Conservation (phyloP, 2,329 filamentous ascomycete species). For the Capronia americana region DNA sequence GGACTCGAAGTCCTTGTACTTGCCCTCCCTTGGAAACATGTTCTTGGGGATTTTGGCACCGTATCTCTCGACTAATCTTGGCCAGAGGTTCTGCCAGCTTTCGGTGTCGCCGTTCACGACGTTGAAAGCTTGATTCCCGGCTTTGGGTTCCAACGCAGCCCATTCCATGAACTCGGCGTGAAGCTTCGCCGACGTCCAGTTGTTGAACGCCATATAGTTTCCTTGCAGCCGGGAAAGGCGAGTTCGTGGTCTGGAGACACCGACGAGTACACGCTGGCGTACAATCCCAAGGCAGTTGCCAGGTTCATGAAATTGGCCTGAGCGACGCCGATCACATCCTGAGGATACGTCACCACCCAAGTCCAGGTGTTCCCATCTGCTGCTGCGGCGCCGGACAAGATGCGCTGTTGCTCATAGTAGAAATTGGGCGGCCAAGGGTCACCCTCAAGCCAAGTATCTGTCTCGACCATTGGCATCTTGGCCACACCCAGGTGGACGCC, state of each 20-base stretch:
- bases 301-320: conserved; percentile 53
- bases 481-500: not conserved
- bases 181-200: not conserved
- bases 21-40: not conserved
- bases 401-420: not conserved
- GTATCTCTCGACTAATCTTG: not conserved
- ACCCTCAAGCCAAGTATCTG: not conserved
- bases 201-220: not conserved
- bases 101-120: not conserved
- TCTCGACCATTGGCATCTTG: not conserved
- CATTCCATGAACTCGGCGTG: not conserved
- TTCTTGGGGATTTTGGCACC: not conserved
- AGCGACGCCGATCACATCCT: conserved; percentile 55
- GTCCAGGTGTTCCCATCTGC: not conserved
- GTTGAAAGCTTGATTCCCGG: not conserved
- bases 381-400: not conserved
- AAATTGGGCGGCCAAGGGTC: not conserved
- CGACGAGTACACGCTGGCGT: conserved; percentile 40
- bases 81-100: not conserved
- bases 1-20: not conserved
- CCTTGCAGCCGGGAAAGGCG: not conserved
- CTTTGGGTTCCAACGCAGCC: not conserved
- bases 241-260: conserved; percentile 5
- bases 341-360: conserved; percentile 47
- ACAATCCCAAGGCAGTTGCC: conserved; percentile 50